Evolutionary conservation across 2,329 filamentous ascomycete species (phyloP).

Genomic region (Beauveria sp.): DNA sequence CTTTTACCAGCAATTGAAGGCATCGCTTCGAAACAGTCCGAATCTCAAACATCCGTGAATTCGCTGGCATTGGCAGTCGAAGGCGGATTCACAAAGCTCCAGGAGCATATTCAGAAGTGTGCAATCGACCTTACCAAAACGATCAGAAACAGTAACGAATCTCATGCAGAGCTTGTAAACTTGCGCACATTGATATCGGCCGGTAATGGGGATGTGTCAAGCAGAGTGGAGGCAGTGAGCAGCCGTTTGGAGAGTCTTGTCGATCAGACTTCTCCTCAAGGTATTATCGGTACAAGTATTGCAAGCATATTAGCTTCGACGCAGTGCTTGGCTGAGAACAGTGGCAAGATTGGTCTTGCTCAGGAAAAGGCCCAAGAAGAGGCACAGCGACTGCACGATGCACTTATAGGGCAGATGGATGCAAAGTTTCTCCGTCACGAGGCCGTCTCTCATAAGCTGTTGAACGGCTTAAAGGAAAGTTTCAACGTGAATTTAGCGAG

Average conservation of each 20-base stretch:
- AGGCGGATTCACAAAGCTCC: neutral
- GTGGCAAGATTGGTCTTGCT: neutral
- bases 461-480: neutral
- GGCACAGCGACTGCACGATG: neutral
- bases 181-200: neutral
- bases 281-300: neutral
- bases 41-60: neutral
- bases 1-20: neutral
- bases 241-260: neutral
- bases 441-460: neutral
- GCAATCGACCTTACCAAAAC: neutral
- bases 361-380: neutral
- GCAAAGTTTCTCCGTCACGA: neutral
- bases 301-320: neutral
- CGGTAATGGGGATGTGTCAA: neutral
- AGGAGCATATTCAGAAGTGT: neutral
- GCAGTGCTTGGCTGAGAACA: neutral
- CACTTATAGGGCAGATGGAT: neutral
- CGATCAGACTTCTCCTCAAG: neutral
- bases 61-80: neutral
- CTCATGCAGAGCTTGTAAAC: neutral
- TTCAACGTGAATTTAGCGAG: neutral
- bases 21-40: neutral
- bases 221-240: neutral
- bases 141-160: neutral